Evolutionary conservation across 306 rosid species (phyloP).

Genomic region (Prinsepia uniflora): DNA sequence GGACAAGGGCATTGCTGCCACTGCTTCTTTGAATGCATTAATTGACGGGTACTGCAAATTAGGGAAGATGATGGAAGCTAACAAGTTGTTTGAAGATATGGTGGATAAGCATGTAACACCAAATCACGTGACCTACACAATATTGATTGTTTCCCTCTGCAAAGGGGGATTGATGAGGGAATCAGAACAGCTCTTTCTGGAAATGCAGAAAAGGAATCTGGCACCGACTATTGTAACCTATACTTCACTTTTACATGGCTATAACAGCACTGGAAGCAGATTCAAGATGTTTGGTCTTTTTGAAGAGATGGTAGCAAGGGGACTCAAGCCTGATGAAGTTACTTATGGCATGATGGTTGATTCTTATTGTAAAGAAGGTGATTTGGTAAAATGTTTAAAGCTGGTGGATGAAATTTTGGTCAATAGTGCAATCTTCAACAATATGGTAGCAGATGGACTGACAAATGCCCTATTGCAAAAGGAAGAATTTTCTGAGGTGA

Average conservation of each 20-base stretch:
- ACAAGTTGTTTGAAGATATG: constrained; percentile 31
- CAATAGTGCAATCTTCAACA: constrained; percentile 21
- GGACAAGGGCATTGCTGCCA: constrained; percentile 32
- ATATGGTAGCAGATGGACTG: constrained; percentile 20
- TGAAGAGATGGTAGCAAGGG: constrained; percentile 38
- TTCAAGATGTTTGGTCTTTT: constrained; percentile 31
- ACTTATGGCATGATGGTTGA: constrained; percentile 27
- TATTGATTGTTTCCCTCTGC: constrained; percentile 32
- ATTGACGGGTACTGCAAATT: constrained; percentile 38
- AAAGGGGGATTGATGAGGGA: constrained; percentile 31
- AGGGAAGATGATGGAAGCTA: constrained; percentile 36
- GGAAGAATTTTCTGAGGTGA: constrained; percentile 11
- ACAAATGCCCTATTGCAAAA: constrained; percentile 23
- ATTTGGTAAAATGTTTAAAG: constrained; percentile 26
- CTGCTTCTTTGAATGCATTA: constrained; percentile 37
- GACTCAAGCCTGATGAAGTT: constrained; percentile 30
- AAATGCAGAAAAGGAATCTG: constrained; percentile 32
- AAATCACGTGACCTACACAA: constrained; percentile 34
- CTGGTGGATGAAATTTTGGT: constrained; percentile 31
- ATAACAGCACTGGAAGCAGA: constrained; percentile 28
- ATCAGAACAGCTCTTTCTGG: constrained; percentile 39
- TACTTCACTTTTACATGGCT: constrained; percentile 35
- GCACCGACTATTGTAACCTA: constrained; percentile 28
- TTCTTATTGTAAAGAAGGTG: constrained; percentile 41
- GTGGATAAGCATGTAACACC: constrained; percentile 28